phyloP scores from a whole-genome alignment of 352 stramenopile genomes.

The Phytophthora multivora region DNA sequence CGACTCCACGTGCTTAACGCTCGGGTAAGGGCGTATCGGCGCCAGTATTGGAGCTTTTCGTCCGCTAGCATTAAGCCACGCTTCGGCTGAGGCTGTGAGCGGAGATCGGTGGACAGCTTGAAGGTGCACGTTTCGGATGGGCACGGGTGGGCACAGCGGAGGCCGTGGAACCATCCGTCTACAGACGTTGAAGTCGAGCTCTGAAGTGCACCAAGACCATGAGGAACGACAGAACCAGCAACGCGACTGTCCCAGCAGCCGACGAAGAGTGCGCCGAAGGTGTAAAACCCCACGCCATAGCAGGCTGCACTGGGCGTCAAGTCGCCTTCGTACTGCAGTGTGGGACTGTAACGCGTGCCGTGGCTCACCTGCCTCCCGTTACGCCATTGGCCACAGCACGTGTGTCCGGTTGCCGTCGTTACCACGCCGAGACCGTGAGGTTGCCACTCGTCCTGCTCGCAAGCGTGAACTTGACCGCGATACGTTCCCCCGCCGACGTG shows the following conservation, averaged over 20 bases:
- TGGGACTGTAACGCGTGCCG: slow-evolving; percentile 42
- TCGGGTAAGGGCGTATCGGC: slow-evolving; percentile 10
- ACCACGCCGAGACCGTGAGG: slow-evolving; percentile 54
- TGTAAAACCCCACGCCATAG: slow-evolving; percentile 52
- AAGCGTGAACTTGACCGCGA: slow-evolving; percentile 25
- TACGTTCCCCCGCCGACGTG: slow-evolving; percentile 15
- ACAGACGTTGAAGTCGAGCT: slow-evolving; percentile 3
- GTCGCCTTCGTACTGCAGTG: slow-evolving; percentile 55
- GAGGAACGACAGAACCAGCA: slow-evolving; percentile 17
- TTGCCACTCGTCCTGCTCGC: slow-evolving; percentile 5
- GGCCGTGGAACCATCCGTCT: slow-evolving; percentile 58
- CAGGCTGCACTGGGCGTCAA: background rate
- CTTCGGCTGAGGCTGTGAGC: slow-evolving; percentile 13
- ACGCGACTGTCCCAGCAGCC: slow-evolving; percentile 37
- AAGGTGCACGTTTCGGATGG: slow-evolving; percentile 3
- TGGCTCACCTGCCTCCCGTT: slow-evolving; percentile 40
- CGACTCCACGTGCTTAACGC: slow-evolving; percentile 15
- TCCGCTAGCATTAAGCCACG: slow-evolving; percentile 30
- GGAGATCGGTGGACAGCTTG: slow-evolving; percentile 4
- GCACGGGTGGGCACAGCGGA: slow-evolving; percentile 36
- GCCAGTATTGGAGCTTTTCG: slow-evolving; percentile 28
- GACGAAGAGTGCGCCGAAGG: slow-evolving; percentile 44
- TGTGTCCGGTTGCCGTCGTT: slow-evolving; percentile 33
- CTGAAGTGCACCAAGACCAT: slow-evolving; percentile 44
- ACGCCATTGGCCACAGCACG: slow-evolving; percentile 43